A percentile compares a stretch with the other conserved stretches of the same genome.
Evolutionary conservation across 1,284 basidiomycete genomes (phyloP).

Genomic region (Tilletia caries): DNA sequence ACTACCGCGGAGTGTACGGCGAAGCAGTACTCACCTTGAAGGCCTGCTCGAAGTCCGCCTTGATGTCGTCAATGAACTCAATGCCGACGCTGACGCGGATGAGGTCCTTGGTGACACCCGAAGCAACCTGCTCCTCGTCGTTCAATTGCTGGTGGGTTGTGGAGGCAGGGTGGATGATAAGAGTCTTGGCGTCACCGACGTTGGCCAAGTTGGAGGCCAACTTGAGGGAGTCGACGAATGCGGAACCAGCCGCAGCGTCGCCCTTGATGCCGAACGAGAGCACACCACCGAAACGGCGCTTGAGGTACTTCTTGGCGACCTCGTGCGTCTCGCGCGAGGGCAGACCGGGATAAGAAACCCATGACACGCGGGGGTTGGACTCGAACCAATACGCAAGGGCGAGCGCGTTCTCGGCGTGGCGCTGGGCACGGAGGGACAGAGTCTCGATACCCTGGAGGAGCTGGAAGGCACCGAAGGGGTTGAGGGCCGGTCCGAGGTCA

Average conservation of each 20-base stretch:
- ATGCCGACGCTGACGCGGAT: slow-evolving; percentile 78
- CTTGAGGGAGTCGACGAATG: slow-evolving; percentile 70
- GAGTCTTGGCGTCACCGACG: slow-evolving; percentile 50
- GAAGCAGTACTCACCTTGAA: slow-evolving; percentile 45
- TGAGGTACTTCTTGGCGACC: slow-evolving; percentile 60
- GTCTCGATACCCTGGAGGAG: slow-evolving; percentile 84
- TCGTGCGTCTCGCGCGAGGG: slow-evolving; percentile 65
- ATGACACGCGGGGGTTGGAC: slow-evolving; percentile 67
- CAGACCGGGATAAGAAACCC: slow-evolving; percentile 80
- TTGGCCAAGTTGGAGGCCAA: slow-evolving; percentile 64
- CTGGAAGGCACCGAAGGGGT: slow-evolving; percentile 78
- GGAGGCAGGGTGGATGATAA: slow-evolving; percentile 66
- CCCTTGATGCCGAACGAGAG: slow-evolving; percentile 78
- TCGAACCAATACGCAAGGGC: slow-evolving; percentile 72
- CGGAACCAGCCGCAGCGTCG: slow-evolving; percentile 63
- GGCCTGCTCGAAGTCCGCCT: slow-evolving; percentile 75
- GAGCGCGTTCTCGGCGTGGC: slow-evolving; percentile 73
- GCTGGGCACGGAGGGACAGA: slow-evolving; percentile 71
- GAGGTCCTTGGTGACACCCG: slow-evolving; percentile 76
- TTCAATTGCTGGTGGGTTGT: slow-evolving; percentile 80
- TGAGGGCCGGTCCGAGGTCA: slow-evolving; percentile 71
- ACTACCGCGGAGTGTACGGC: background rate
- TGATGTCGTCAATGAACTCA: slow-evolving; percentile 68
- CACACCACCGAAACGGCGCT: slow-evolving; percentile 66
- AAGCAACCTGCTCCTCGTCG: slow-evolving; percentile 65